A percentile compares a stretch with the other conserved stretches of the same genome.
phyloP scores from a whole-genome alignment of 306 rosid genomes.

The Cucumis melo region DNA sequence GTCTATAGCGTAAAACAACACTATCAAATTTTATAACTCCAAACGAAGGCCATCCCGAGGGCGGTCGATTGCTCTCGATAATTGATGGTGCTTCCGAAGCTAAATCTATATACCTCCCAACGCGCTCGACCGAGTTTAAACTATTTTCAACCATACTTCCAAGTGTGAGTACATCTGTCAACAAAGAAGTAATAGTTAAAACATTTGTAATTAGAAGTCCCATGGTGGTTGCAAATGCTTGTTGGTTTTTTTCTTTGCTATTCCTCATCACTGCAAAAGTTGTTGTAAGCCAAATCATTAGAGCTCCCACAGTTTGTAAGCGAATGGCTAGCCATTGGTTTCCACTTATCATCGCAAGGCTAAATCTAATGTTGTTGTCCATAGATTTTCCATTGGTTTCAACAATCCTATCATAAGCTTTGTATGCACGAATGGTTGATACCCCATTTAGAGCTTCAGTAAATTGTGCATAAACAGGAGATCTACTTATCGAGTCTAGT shows the following conservation, averaged over 20 bases:
- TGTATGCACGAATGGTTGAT: constrained; percentile 71
- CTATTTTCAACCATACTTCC: constrained; percentile 34
- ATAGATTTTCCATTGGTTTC: constrained; percentile 46
- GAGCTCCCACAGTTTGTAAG: too few species aligned
- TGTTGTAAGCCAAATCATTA: not conserved
- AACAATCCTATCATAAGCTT: constrained; percentile 87
- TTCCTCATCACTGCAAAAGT: constrained; percentile 37
- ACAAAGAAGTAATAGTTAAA: constrained; percentile 60
- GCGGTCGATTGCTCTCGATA: constrained; percentile 28
- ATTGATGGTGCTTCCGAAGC: constrained; percentile 41
- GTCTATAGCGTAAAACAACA: constrained; percentile 3
- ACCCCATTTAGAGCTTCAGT: constrained; percentile 86
- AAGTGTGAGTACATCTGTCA: constrained; percentile 64
- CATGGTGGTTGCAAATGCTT: constrained; percentile 32
- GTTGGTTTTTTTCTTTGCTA: constrained; percentile 24
- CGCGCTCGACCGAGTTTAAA: constrained; percentile 57
- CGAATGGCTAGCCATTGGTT: not conserved
- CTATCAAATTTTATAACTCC: constrained; percentile 27
- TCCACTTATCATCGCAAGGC: constrained; percentile 26
- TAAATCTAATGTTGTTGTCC: constrained; percentile 26
- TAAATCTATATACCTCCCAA: constrained; percentile 63
- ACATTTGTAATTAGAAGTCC: constrained; percentile 56
- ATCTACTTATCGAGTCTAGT: constrained; percentile 77
- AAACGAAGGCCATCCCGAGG: constrained; percentile 29
- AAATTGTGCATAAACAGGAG: constrained; percentile 93